phyloP scores from a whole-genome alignment of 2,329 filamentous ascomycete species.

The Immersiporthe knoxdaviesiana region DNA sequence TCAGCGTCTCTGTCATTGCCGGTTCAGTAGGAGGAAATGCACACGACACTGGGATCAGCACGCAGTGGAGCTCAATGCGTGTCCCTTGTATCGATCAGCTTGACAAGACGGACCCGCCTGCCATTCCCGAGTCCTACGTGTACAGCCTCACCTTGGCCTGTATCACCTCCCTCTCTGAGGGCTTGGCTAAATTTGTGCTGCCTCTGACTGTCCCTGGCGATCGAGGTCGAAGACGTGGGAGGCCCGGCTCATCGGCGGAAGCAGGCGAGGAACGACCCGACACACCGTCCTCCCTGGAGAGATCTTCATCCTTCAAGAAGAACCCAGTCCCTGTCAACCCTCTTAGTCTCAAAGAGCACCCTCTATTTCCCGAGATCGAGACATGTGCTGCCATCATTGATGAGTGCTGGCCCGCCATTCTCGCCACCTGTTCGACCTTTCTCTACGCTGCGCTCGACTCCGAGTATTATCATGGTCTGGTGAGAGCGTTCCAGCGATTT shows the following conservation, averaged over 20 bases:
- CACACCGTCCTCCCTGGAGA: slow-evolving; percentile 54
- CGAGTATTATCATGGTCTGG: slow-evolving; percentile 90
- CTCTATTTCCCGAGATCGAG: slow-evolving; percentile 70
- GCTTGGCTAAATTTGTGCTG: slow-evolving; percentile 88
- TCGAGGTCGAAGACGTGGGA: slow-evolving; percentile 54
- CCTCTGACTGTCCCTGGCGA: slow-evolving; percentile 87
- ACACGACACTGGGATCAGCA: slow-evolving; percentile 77
- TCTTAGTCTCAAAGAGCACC: slow-evolving; percentile 72
- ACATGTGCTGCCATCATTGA: slow-evolving; percentile 83
- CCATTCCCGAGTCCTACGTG: slow-evolving; percentile 88
- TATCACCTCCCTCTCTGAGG: slow-evolving; percentile 87
- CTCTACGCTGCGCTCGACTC: slow-evolving; percentile 89
- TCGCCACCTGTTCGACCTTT: slow-evolving; percentile 95
- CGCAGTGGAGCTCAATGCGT: slow-evolving; percentile 86
- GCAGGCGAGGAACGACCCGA: slow-evolving; percentile 34
- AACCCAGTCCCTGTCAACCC: slow-evolving; percentile 85
- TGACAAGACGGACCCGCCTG: slow-evolving; percentile 84
- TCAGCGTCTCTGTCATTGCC: slow-evolving; percentile 79
- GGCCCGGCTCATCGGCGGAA: slow-evolving; percentile 46
- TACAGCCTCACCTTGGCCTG: slow-evolving; percentile 89
- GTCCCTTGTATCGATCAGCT: slow-evolving; percentile 91
- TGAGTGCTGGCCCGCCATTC: slow-evolving; percentile 91
- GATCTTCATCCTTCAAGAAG: slow-evolving; percentile 70
- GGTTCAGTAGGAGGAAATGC: slow-evolving; percentile 69
- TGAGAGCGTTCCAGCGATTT: slow-evolving; percentile 92